Conservation (phyloP, 1,284 basidiomycete genomes). For the Sporisorium graminicola region DNA sequence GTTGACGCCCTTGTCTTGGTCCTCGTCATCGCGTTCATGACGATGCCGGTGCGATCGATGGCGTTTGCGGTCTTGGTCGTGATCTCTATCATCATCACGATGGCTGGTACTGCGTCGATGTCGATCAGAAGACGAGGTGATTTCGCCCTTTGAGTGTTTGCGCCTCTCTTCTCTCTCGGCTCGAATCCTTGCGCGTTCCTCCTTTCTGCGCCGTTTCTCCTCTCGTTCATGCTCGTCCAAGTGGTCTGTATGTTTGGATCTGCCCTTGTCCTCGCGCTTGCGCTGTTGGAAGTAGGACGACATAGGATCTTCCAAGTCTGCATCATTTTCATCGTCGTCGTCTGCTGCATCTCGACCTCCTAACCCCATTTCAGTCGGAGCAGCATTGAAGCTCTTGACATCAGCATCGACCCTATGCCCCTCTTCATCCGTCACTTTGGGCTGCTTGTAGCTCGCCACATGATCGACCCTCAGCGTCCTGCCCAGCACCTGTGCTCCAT, state of each 20-base stretch:
- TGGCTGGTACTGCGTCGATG: not conserved
- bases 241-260: conserved; percentile 1
- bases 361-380: conserved; percentile 30
- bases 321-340: conserved; percentile 75
- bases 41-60: not conserved
- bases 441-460: conserved; percentile 87
- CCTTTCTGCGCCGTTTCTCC: conserved; percentile 53
- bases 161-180: conserved; percentile 30
- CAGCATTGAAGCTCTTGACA: conserved; percentile 63
- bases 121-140: not conserved
- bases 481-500: conserved; percentile 89
- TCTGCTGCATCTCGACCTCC: conserved; percentile 18
- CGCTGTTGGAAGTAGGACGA: conserved; percentile 77
- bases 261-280: conserved; percentile 36
- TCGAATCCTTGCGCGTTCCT: conserved; percentile 57
- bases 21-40: not conserved
- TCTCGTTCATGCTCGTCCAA: conserved; percentile 38
- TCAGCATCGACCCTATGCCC: conserved; percentile 90
- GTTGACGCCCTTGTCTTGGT: conserved; percentile 18
- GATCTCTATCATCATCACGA: not conserved
- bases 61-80: not conserved
- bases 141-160: not conserved
- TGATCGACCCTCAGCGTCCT: conserved; percentile 90
- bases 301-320: conserved; percentile 92
- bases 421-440: conserved; percentile 81